Base-by-base conservation (phyloP, 306 rosid genomes). In the Casuarina cunninghamiana region DNA sequence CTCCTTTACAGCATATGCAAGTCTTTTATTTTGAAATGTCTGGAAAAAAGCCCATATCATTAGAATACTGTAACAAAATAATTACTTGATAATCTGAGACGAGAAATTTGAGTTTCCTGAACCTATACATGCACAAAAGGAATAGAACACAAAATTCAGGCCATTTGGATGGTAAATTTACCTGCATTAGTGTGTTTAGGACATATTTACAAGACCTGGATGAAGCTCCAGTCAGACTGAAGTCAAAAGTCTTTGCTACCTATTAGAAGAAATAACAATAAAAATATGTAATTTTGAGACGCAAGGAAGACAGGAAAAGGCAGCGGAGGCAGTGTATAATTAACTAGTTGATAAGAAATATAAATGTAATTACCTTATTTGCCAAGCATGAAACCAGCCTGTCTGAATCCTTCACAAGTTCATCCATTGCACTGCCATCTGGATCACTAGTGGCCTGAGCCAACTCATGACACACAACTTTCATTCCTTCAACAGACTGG, bases 401-500 rank as follows among this genome's bases (percentile, higher is more conserved):
- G 86, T 96, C 99, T 39, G 98, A 91, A 87, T 96, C 98, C 82
- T 86, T 90, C 72, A 86, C 87, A 4, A 96, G 84, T 80, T 90
- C 97, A 79, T 96, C 99, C 97, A 93, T 93, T 43, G 87, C 86
- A 89, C 88, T 86, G 78, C 98, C 92, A 80, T 96, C 99, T 16
- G 98, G 98, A 81, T 96, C 97, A 85, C 78, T 85, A 46, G 91
- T 85, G 60, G 97, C 93, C 87, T 93, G 99, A 73, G 90, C 90
- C 91, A 96, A 83, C 89, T 96, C 99, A 86, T 96, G 96, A 77
- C 99, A 96, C 74, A 96, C 94, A 74, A 96, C 93, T 86, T 96
- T 96, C 99, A 96, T 96, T 77, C 99, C 99, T 85, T 96, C 98
- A 68, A 96, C 99, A 13, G 98, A 91, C 99, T 96, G 89, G 83